These are phyloP conservation scores for Candida chauliodis DNA, from an alignment of 805 yeast genomes.

Conservation along the genomic window DNA sequence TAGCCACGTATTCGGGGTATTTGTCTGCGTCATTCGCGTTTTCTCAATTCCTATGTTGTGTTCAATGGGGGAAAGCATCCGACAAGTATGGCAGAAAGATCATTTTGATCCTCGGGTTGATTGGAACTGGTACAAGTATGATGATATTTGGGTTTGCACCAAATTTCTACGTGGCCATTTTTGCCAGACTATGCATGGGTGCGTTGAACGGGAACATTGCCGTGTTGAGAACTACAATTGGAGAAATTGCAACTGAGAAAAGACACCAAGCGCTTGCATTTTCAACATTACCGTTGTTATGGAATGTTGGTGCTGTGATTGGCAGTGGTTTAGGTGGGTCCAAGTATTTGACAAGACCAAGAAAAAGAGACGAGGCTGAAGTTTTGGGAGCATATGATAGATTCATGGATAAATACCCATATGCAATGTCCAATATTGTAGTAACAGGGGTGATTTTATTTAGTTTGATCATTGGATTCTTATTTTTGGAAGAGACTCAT, in stretches of 20 bases:
- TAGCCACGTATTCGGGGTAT: conserved; percentile 60
- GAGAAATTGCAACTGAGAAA: conserved; percentile 55
- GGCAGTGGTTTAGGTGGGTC: conserved; percentile 60
- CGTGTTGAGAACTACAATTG: conserved; percentile 59
- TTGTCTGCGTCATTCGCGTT: conserved; percentile 61
- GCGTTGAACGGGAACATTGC: conserved; percentile 62
- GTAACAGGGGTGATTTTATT: conserved; percentile 25
- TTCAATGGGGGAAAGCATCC: conserved; percentile 57
- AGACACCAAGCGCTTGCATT: conserved; percentile 63
- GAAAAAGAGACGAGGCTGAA: not conserved
- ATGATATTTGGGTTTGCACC: conserved; percentile 52
- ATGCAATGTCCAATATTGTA: conserved; percentile 36
- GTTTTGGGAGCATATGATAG: conserved; percentile 16
- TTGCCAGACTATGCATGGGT: conserved; percentile 54
- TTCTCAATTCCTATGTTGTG: conserved; percentile 53
- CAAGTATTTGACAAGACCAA: conserved; percentile 48
- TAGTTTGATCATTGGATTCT: conserved; percentile 26
- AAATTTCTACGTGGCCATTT: conserved; percentile 49
- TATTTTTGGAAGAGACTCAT: conserved; percentile 39
- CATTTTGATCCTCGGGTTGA: conserved; percentile 48
- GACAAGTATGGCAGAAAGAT: conserved; percentile 57
- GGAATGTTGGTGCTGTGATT: conserved; percentile 56
- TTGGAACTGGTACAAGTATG: conserved; percentile 49
- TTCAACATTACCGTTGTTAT: conserved; percentile 56
- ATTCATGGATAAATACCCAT: conserved; percentile 30